A percentile compares a stretch with the other conserved stretches of the same genome.
Evolutionary conservation across 1,284 basidiomycete genomes (phyloP).

Genomic region (Fomitopsis schrenkii): DNA sequence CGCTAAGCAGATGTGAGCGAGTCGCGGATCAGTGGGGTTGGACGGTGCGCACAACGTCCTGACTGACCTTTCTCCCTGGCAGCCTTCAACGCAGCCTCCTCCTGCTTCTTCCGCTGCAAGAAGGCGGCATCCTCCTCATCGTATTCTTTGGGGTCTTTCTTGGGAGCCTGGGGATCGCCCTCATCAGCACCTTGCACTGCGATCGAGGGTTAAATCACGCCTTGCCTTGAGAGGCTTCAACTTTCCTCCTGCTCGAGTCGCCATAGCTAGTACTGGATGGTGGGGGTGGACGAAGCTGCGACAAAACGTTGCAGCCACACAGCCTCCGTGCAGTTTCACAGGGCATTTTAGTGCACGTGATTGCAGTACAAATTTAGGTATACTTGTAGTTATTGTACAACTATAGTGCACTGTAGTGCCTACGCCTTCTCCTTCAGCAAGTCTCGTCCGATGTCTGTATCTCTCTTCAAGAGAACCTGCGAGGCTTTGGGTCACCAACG

Average conservation of each 20-base stretch:
- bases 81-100: constrained; percentile 64
- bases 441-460: too few relatives aligned
- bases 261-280: neutral
- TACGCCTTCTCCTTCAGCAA: too few relatives aligned
- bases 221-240: constrained; percentile 69
- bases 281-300: neutral
- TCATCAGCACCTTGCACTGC: neutral
- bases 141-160: constrained; percentile 72
- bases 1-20: constrained; percentile 35
- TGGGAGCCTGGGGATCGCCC: constrained; percentile 50
- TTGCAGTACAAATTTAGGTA: too few relatives aligned
- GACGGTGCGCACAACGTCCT: neutral
- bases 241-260: constrained; percentile 63
- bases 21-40: neutral
- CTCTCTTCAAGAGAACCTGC: too few relatives aligned
- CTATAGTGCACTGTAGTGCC: too few relatives aligned
- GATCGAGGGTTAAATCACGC: neutral
- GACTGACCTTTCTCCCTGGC: constrained; percentile 62
- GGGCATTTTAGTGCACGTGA: neutral
- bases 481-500: too few relatives aligned
- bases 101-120: constrained; percentile 71
- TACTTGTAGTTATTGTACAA: too few relatives aligned
- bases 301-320: neutral
- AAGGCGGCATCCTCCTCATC: constrained; percentile 68
- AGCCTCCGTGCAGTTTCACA: neutral